A percentile compares a stretch with the other conserved stretches of the same genome.
Conservation (phyloP, 345 rosid genomes). For the Camelina sativa region DNA sequence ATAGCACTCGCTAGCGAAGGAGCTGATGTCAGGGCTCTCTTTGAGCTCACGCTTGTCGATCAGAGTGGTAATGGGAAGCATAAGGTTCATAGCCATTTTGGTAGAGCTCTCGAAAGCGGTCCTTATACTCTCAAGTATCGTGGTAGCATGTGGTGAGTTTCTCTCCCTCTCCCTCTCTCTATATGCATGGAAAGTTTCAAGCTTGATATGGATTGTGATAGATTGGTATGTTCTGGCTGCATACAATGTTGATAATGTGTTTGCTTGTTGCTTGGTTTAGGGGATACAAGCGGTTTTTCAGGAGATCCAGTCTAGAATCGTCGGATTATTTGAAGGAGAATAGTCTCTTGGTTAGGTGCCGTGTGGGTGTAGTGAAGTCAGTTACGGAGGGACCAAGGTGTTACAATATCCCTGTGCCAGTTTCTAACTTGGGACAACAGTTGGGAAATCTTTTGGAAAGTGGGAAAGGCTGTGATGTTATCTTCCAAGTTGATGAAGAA, state of each 20-base stretch:
- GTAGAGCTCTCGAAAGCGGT: conserved; percentile 72
- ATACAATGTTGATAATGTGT: background rate
- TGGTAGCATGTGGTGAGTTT: conserved; percentile 80
- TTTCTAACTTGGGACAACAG: conserved; percentile 60
- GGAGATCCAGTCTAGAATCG: conserved; percentile 62
- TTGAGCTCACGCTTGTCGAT: conserved; percentile 75
- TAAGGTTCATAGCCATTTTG: conserved; percentile 83
- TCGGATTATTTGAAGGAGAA: conserved; percentile 76
- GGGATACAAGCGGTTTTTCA: conserved; percentile 89
- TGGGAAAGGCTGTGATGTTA: conserved; percentile 65
- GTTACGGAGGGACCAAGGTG: conserved; percentile 67
- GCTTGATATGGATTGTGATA: background rate
- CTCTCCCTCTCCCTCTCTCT: background rate
- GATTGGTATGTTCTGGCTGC: background rate
- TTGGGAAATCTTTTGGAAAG: conserved; percentile 65
- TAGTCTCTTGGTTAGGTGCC: conserved; percentile 66
- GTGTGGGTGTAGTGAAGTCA: conserved; percentile 84
- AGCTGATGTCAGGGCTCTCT: conserved; percentile 70
- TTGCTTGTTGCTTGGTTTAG: conserved; percentile 50
- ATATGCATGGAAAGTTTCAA: background rate
- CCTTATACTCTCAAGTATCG: conserved; percentile 79
- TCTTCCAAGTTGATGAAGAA: conserved; percentile 67
- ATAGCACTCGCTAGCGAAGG: conserved; percentile 81
- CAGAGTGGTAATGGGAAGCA: conserved; percentile 71
- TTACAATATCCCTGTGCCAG: conserved; percentile 59